phyloP scores from a whole-genome alignment of 768 basidiomycete genomes.

The Macrolepiota albuminosa region DNA sequence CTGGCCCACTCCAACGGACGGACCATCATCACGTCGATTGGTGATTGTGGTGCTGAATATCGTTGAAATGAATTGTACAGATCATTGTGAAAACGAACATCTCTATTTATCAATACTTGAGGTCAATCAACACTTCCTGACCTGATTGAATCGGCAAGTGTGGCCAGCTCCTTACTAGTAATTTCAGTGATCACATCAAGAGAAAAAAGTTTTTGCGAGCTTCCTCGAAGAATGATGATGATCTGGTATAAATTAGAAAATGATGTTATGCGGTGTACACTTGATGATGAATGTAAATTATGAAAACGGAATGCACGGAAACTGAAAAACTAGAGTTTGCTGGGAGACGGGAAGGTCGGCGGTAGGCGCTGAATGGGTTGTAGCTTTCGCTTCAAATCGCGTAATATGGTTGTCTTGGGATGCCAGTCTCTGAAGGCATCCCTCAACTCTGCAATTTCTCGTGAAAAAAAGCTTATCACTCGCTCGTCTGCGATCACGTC shows the following conservation, averaged over 20 bases:
- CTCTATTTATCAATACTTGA: not conserved
- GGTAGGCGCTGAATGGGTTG: slow-evolving; percentile 72
- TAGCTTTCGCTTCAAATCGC: slow-evolving; percentile 70
- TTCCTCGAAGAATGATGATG: not conserved
- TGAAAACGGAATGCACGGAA: not conserved
- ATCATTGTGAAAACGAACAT: not conserved
- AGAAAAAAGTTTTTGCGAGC: not conserved
- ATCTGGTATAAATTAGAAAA: not conserved
- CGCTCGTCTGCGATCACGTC: slow-evolving; percentile 68
- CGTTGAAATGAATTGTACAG: slow-evolving; percentile 30
- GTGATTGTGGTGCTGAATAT: slow-evolving; percentile 85
- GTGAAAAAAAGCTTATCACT: slow-evolving; percentile 69
- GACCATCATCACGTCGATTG: slow-evolving; percentile 60
- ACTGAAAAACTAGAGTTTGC: slow-evolving; percentile 11
- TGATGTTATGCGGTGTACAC: slow-evolving; percentile 8
- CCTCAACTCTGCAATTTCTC: slow-evolving; percentile 72
- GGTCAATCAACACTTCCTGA: not conserved
- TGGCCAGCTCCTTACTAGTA: not conserved
- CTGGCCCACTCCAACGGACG: slow-evolving; percentile 57
- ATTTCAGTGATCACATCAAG: not conserved
- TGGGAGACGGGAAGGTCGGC: slow-evolving; percentile 21
- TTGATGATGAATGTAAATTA: not conserved
- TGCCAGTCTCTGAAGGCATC: slow-evolving; percentile 87
- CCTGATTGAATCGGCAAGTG: not conserved
- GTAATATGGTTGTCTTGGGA: slow-evolving; percentile 73